A percentile compares a stretch with the other conserved stretches of the same genome.
Evolutionary conservation across 257 asterid genomes (phyloP).

Genomic region (Penstemon eatonii): DNA sequence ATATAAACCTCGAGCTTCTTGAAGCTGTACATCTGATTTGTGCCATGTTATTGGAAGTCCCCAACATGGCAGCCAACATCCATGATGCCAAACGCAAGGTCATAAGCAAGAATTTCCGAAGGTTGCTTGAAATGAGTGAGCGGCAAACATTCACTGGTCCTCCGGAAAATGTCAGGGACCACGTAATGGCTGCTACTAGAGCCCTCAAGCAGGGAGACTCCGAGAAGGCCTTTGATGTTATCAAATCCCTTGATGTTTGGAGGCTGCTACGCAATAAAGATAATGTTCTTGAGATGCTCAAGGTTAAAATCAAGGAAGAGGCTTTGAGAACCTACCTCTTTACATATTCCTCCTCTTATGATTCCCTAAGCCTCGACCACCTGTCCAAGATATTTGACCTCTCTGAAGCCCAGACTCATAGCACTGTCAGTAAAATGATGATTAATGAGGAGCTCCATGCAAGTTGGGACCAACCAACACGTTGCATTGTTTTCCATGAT

Average conservation of each 20-base stretch:
- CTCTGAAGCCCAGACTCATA: constrained; percentile 60
- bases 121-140: constrained; percentile 80
- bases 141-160: constrained; percentile 92
- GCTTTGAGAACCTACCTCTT: constrained; percentile 86
- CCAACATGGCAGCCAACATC: constrained; percentile 90
- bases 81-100: constrained; percentile 83
- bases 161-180: constrained; percentile 96
- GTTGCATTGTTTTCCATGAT: constrained; percentile 80
- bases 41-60: constrained; percentile 95
- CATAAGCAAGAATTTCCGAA: constrained; percentile 77
- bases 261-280: constrained; percentile 72
- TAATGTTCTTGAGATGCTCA: constrained; percentile 70
- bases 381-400: constrained; percentile 81
- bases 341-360: constrained; percentile 73
- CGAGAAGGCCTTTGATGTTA: constrained; percentile 61
- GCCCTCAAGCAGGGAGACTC: constrained; percentile 85
- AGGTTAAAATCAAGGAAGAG: constrained; percentile 84
- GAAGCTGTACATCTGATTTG: constrained; percentile 94
- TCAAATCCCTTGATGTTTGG: constrained; percentile 84
- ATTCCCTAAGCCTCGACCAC: constrained; percentile 74
- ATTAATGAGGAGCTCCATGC: constrained; percentile 90
- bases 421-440: constrained; percentile 85
- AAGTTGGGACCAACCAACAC: constrained; percentile 92
- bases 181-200: constrained; percentile 90
- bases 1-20: constrained; percentile 93